These are phyloP conservation scores for Physcomitrellopsis africana DNA, from an alignment of 225 moss, liverwort and hornwort genomes.

Conservation along the genomic window DNA sequence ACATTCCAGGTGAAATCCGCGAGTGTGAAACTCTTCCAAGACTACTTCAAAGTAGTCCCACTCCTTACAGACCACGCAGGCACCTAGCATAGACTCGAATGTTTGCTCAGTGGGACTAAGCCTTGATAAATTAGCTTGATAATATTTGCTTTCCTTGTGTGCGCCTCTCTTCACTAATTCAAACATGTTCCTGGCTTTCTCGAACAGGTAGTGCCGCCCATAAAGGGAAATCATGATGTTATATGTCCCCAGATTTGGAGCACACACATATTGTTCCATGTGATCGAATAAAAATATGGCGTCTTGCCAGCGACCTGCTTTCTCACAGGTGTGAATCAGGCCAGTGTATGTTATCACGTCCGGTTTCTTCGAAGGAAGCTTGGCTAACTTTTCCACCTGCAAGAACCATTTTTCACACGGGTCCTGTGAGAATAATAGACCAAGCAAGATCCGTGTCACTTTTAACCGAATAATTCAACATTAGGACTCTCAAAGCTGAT, in stretches of 20 bases:
- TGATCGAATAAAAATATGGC: constrained; percentile 73
- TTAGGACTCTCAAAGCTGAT: too few species aligned
- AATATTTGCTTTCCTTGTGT: constrained; percentile 39
- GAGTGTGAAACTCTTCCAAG: constrained; percentile 59
- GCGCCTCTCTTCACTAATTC: constrained; percentile 71
- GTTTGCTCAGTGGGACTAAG: constrained; percentile 70
- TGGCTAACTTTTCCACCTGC: constrained; percentile 69
- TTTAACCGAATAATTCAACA: neutral
- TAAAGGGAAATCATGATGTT: constrained; percentile 93
- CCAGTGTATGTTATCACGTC: constrained; percentile 91
- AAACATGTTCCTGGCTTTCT: constrained; percentile 71
- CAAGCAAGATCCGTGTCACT: neutral
- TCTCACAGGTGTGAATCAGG: constrained; percentile 79
- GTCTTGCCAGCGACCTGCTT: constrained; percentile 81
- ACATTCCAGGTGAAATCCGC: constrained; percentile 65
- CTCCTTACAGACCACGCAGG: constrained; percentile 64
- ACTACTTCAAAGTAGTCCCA: constrained; percentile 75
- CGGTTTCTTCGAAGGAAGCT: constrained; percentile 63
- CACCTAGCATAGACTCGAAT: constrained; percentile 86
- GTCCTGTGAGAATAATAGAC: constrained; percentile 3
- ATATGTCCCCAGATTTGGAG: constrained; percentile 85
- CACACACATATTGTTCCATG: constrained; percentile 71
- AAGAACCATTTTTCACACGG: constrained; percentile 2
- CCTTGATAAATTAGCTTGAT: constrained; percentile 32
- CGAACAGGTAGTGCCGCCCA: constrained; percentile 69